Evolutionary conservation across 2,329 filamentous ascomycete genomes (phyloP).

Genomic region (Diplodia intermedia): DNA sequence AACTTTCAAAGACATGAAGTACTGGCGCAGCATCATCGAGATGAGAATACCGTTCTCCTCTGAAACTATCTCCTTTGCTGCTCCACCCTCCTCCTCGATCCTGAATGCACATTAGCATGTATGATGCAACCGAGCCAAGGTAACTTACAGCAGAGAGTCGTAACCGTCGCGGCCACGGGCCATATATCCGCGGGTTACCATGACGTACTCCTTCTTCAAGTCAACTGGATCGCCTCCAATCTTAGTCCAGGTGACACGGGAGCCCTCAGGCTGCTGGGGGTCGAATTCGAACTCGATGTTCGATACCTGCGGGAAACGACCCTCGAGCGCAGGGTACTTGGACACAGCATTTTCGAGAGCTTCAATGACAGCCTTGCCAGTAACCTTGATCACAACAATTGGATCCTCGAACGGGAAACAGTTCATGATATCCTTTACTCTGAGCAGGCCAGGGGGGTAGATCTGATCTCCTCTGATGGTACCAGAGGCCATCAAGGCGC

Average conservation of each 20-base stretch:
- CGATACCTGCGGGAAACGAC: slow-evolving; percentile 84
- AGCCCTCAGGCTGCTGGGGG: slow-evolving; percentile 64
- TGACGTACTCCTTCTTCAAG: slow-evolving; percentile 67
- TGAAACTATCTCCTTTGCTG: slow-evolving; percentile 77
- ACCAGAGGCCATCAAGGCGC: slow-evolving; percentile 81
- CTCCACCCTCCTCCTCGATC: slow-evolving; percentile 76
- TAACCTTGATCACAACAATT: slow-evolving; percentile 76
- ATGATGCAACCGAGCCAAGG: slow-evolving; percentile 22
- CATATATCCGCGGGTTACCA: slow-evolving; percentile 90
- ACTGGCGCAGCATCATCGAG: slow-evolving; percentile 84
- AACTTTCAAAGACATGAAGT: slow-evolving; percentile 86
- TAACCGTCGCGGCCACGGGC: slow-evolving; percentile 69
- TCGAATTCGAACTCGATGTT: slow-evolving; percentile 81
- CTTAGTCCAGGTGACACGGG: slow-evolving; percentile 67
- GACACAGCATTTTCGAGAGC: slow-evolving; percentile 85
- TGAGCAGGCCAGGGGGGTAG: slow-evolving; percentile 79
- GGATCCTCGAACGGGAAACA: slow-evolving; percentile 95
- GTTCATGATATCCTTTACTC: slow-evolving; percentile 81
- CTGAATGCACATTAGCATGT: slow-evolving; percentile 47
- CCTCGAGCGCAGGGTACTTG: slow-evolving; percentile 82
- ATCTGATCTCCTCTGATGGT: slow-evolving; percentile 89
- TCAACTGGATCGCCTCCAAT: slow-evolving; percentile 70
- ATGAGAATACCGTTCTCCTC: slow-evolving; percentile 90
- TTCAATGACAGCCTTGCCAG: slow-evolving; percentile 74
- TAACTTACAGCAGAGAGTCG: slow-evolving; percentile 27